Evolutionary conservation across 768 basidiomycete genomes (phyloP).

Genomic region (Hygrophoropsis aurantiaca): DNA sequence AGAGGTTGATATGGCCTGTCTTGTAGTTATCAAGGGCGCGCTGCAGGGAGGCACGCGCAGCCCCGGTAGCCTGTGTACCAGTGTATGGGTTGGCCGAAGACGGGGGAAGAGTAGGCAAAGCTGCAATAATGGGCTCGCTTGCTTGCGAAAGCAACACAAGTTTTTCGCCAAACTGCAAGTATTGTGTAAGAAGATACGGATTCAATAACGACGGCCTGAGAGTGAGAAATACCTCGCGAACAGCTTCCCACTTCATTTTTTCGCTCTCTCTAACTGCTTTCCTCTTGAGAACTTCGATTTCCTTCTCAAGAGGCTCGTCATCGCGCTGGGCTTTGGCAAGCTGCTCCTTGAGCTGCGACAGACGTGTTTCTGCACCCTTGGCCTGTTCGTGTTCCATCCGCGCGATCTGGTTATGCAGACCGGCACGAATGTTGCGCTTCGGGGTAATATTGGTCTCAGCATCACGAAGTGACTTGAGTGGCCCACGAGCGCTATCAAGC

Average conservation of each 20-base stretch:
- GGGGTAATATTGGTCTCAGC: conserved; percentile 63
- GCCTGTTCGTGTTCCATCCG: conserved; percentile 68
- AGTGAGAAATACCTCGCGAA: conserved; percentile 60
- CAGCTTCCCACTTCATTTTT: conserved; percentile 73
- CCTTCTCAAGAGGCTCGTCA: conserved; percentile 66
- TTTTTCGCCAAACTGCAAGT: conserved; percentile 74
- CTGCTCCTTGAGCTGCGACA: conserved; percentile 69
- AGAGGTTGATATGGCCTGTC: conserved; percentile 60
- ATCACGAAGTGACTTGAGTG: conserved; percentile 72
- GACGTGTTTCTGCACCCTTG: conserved; percentile 62
- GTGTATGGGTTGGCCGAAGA: conserved; percentile 53
- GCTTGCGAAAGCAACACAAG: conserved; percentile 73
- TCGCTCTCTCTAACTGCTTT: conserved; percentile 79
- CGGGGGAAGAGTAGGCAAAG: conserved; percentile 70
- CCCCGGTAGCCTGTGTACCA: conserved; percentile 62
- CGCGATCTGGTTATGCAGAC: conserved; percentile 58
- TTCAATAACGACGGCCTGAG: not conserved
- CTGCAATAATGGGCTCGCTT: conserved; percentile 57
- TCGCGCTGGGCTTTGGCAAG: conserved; percentile 64
- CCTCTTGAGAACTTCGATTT: conserved; percentile 70
- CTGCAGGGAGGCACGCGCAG: conserved; percentile 73
- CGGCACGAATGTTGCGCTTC: conserved; percentile 58
- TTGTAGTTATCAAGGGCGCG: conserved; percentile 77
- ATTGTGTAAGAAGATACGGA: conserved; percentile 5
- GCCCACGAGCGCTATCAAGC: conserved; percentile 61